Conservation (phyloP, 257 asterid genomes). For the Fraxinus pennsylvanica region DNA sequence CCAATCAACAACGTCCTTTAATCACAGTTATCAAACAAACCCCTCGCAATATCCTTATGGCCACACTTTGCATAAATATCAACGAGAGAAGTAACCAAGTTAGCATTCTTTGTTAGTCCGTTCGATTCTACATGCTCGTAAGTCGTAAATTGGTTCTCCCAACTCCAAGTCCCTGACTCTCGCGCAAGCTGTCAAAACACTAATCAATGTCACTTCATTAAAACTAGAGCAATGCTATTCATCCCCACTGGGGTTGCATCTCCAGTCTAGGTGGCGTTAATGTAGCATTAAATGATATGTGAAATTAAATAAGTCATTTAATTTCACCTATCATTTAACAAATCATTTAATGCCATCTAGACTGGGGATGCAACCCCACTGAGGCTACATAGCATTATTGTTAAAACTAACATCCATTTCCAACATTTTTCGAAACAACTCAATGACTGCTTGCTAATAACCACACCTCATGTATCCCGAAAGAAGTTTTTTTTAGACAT, state of each 20-base stretch:
- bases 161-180: slow-evolving; percentile 39
- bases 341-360: no score
- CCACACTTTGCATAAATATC: slow-evolving; percentile 19
- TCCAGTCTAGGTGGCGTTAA: no score
- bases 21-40: not conserved
- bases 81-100: slow-evolving; percentile 40
- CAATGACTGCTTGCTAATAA: slow-evolving; percentile 36
- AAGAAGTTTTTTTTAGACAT: slow-evolving; percentile 39
- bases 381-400: no score
- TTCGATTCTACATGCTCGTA: slow-evolving; percentile 30
- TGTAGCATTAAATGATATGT: no score
- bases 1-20: slow-evolving; percentile 28
- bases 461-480: slow-evolving; percentile 38
- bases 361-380: no score
- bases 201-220: slow-evolving; percentile 33
- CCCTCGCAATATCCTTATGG: slow-evolving; percentile 43
- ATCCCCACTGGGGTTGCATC: no score
- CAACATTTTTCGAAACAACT: slow-evolving; percentile 31
- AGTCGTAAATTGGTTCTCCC: slow-evolving; percentile 48
- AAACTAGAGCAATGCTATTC: not conserved
- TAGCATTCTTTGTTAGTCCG: slow-evolving; percentile 25
- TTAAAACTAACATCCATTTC: slow-evolving; percentile 14
- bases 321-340: no score
- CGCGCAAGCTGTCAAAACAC: slow-evolving; percentile 47
- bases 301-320: no score